Base-by-base conservation (phyloP, 371 early-diverging fungal species). In the Mortierella sp. region DNA sequence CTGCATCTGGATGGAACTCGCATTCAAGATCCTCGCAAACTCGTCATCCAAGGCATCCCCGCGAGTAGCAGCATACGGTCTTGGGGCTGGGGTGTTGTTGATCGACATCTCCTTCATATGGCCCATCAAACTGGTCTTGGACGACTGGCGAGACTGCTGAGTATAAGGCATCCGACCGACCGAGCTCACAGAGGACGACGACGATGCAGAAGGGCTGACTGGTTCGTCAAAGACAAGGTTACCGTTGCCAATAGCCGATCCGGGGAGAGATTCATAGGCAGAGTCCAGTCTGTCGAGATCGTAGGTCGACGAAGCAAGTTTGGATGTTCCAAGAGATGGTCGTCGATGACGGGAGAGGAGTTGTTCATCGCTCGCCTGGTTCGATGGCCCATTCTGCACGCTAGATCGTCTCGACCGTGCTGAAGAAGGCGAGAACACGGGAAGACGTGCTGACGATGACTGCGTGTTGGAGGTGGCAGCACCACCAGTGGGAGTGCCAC, bases 11-110 rank as follows among this genome's bases (percentile, higher is more conserved):
- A 92, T 88, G 2, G 91, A 91, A 65, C 88, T 91, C 3, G 89
- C 89, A 71, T 93, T 93, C 48, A 93, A 80, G 29, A 92, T 87
- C 11, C 88, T 88, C 8, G 90, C 92, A n/a, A 93, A 91, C 74
- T 92, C 91, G 18, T 90, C 86, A 70, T 93, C 93, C 29, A 93
- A 77, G 32, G 89, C 89, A 78, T 93, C 94, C 44, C 87, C 89
- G 14, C 88, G 87, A 48, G 89, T 78, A 4, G 92, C 87, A 10
- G 70, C 73, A 80, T 93, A 93, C 14, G 80, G 76, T 27, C 81
- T 75, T 35, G 74, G 54, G 41, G 87, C 71, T 24, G 76, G 70
- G 11, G 65, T 3, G 56, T 79, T 74, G 5, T 54, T 73, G 68
- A 87, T 77, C 12, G 76, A 54, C 79, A 79, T 76, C 38, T 70